Evolutionary conservation across 2,329 filamentous ascomycete genomes (phyloP).

Genomic region (Ploettnerulaceae sp.): DNA sequence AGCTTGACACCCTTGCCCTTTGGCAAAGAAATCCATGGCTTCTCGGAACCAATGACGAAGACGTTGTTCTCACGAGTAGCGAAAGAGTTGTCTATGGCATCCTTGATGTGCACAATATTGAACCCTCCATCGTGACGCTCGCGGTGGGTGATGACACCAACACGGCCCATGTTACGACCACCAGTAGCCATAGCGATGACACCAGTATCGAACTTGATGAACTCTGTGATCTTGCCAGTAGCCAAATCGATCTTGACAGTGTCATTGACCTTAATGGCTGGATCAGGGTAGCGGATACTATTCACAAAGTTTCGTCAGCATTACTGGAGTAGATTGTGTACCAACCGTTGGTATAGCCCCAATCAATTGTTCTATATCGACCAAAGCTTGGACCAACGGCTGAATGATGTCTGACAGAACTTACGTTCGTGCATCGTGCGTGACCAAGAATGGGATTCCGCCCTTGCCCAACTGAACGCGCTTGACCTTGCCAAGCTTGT

Average conservation of each 20-base stretch:
- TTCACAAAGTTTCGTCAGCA: conserved; percentile 31
- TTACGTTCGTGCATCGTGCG: conserved; percentile 99
- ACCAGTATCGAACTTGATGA: conserved; percentile 98
- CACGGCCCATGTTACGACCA: conserved; percentile 99
- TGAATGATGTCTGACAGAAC: conserved; percentile 98
- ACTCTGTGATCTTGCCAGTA: conserved; percentile 97
- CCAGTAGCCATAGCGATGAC: conserved; percentile 97
- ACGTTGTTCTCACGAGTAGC: conserved; percentile 99
- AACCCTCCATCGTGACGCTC: conserved; percentile 99
- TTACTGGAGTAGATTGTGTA: conserved; percentile 28
- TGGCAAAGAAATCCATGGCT: conserved; percentile 98
- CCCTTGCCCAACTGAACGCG: conserved; percentile 98
- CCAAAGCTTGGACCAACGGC: conserved; percentile 99
- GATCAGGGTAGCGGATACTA: conserved; percentile 99
- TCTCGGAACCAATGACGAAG: conserved; percentile 97
- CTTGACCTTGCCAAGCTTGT: conserved; percentile 99
- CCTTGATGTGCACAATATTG: conserved; percentile 99
- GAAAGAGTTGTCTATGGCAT: conserved; percentile 99
- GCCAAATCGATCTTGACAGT: conserved; percentile 98
- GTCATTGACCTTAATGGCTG: conserved; percentile 98
- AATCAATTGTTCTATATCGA: conserved; percentile 41
- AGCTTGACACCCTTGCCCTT: conserved; percentile 99
- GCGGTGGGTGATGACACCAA: conserved; percentile 99
- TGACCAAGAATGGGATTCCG: conserved; percentile 99
- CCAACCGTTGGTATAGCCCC: conserved; percentile 35